Percentiles rank a stretch among this genome's conserved stretches.
phyloP scores from a whole-genome alignment of 495 filamentous ascomycete species.

The Aspergillus baeticus region DNA sequence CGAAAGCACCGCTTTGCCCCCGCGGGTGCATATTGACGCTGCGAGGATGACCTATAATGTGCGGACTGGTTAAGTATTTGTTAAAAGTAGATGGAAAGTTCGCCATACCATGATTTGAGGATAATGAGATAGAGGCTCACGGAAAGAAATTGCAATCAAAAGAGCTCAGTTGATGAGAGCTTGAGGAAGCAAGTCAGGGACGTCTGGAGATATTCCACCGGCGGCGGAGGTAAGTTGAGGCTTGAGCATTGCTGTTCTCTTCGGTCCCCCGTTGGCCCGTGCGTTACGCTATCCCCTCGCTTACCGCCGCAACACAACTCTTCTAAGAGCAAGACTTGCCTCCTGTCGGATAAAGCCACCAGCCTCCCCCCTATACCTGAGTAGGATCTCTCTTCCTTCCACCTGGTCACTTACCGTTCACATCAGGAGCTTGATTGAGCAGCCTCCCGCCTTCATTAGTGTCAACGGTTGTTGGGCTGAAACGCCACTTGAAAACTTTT shows the following conservation, averaged over 20 bases:
- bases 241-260: constrained; percentile 48
- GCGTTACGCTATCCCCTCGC: constrained; percentile 40
- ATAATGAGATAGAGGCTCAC: not conserved
- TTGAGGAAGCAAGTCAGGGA: constrained; percentile 27
- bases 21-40: constrained; percentile 97
- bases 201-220: constrained; percentile 23
- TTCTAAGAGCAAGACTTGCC: constrained; percentile 9
- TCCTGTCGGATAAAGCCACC: constrained; percentile 3
- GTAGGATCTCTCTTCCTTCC: constrained; percentile 1
- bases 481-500: constrained; percentile 23
- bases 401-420: not conserved
- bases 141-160: not conserved
- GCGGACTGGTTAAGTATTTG: constrained; percentile 23
- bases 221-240: constrained; percentile 22
- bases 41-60: constrained; percentile 85
- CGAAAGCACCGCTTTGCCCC: constrained; percentile 94
- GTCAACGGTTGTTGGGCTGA: constrained; percentile 7
- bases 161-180: not conserved
- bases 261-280: constrained; percentile 38
- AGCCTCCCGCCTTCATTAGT: not conserved
- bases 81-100: constrained; percentile 10
- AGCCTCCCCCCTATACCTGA: not conserved
- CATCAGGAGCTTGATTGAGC: not conserved
- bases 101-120: constrained; percentile 19
- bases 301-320: constrained; percentile 33